Percentiles rank a stretch among this genome's conserved stretches.
Evolutionary conservation across 2,329 filamentous ascomycete genomes (phyloP).

Genomic region (Fusarium acutatum): DNA sequence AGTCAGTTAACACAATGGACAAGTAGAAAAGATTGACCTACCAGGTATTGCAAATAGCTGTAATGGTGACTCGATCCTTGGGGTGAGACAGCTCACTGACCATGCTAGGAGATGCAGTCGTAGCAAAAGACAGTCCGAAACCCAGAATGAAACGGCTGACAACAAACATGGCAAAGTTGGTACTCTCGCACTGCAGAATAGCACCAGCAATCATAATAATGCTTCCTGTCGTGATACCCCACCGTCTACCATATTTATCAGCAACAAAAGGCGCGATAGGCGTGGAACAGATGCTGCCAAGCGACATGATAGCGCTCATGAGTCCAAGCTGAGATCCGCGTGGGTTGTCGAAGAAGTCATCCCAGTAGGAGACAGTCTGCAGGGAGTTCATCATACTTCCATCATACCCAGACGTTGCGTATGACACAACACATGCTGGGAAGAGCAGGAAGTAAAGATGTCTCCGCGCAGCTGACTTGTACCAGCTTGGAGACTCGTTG

Average conservation of each 20-base stretch:
- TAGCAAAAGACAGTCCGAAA: slow-evolving; percentile 61
- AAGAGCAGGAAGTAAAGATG: slow-evolving; percentile 46
- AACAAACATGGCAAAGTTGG: slow-evolving; percentile 60
- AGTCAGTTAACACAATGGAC: neutral
- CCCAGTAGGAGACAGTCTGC: slow-evolving; percentile 53
- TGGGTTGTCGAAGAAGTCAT: slow-evolving; percentile 51
- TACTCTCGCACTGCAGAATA: slow-evolving; percentile 44
- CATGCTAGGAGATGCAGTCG: slow-evolving; percentile 59
- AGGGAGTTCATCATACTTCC: slow-evolving; percentile 60
- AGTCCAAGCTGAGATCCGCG: slow-evolving; percentile 44
- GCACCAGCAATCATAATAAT: slow-evolving; percentile 46
- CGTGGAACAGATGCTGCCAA: slow-evolving; percentile 54
- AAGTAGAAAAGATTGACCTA: neutral
- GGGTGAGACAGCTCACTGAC: slow-evolving; percentile 63
- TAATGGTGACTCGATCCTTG: slow-evolving; percentile 61
- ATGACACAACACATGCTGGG: slow-evolving; percentile 47
- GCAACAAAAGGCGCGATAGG: slow-evolving; percentile 45
- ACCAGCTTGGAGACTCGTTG: slow-evolving; percentile 41
- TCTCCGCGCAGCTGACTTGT: slow-evolving; percentile 42
- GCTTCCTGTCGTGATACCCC: slow-evolving; percentile 44
- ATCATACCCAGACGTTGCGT: slow-evolving; percentile 53
- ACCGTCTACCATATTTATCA: slow-evolving; percentile 43
- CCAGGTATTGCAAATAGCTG: slow-evolving; percentile 61
- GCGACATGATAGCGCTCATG: slow-evolving; percentile 55
- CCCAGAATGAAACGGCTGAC: slow-evolving; percentile 62